Base-by-base conservation (phyloP, 2,329 filamentous ascomycete species). In the Colletotrichum caudatum region DNA sequence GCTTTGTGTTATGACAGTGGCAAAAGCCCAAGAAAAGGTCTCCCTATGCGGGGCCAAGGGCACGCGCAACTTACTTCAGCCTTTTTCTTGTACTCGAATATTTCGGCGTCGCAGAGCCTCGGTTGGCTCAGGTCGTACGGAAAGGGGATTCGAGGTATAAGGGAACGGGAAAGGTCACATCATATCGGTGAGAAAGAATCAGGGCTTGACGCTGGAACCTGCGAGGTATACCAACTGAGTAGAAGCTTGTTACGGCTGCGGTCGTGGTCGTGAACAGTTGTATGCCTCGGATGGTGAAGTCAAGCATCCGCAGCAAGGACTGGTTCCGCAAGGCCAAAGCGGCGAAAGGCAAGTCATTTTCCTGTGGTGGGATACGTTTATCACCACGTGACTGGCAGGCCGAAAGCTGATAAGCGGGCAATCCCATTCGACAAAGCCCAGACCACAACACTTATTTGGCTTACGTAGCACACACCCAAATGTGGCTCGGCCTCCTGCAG, bases 61-160 rank as follows among this genome's bases (percentile, higher is more conserved):
- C 11, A 65, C 26, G 58, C 65, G 58, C 58, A 53, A 72, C 66
- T 71, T 53, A 72, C 70, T 39, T 72, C 62, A 69, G 66, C 51
- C 41, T 69, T 51, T 46, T 51, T 50, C 29, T 61, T 57, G 51
- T 57, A 57, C 70, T 72, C 70, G 66, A 72, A 46, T 70, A 58
- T 63, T 73, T 73, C 62, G 58, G 71, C 60, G 72, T 74, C 71
- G 73, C 64, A 74, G 61, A 71, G 71, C 71, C 71, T 74, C 65
- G 72, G 64, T 53, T 56, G 71, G 71, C 73, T 74, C 73, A 69
- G 71, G 64, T 73, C 64, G 68, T 72, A 66, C 61, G 71, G 71
- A 72, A 69, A 59, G 68, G 68, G 41, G 61, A 58, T 73, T 74
- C 71, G 71, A 67, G 71, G 51, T 73, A 16, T 58, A 29, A 48